Conservation (phyloP, 768 basidiomycete genomes). For the Rhodotorula kratochvilovae region DNA sequence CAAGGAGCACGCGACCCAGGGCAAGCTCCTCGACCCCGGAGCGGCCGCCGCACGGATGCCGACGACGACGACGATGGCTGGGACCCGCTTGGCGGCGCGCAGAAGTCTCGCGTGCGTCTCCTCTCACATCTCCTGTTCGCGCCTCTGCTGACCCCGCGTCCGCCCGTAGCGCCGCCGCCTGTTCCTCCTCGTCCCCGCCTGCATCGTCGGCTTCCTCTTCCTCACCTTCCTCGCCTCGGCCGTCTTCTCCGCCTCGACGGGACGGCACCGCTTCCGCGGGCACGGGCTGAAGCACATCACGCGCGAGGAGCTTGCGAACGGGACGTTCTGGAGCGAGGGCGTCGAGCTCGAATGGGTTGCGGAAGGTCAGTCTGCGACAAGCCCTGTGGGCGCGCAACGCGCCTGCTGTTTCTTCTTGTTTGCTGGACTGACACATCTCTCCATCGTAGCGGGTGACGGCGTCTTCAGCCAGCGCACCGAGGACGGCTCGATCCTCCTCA, state of each 20-base stretch:
- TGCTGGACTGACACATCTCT: neutral
- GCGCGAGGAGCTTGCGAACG: constrained; percentile 69
- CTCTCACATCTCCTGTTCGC: neutral
- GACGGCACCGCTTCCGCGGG: constrained; percentile 16
- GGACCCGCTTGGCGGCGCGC: neutral
- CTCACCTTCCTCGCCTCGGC: neutral
- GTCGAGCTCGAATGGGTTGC: constrained; percentile 74
- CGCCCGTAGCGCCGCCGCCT: constrained; percentile 14
- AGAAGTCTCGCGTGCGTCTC: neutral
- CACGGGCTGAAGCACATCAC: constrained; percentile 15
- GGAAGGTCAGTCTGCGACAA: constrained; percentile 71
- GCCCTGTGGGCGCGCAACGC: too few species aligned
- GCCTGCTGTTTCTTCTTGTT: too few species aligned
- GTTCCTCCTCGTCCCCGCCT: neutral
- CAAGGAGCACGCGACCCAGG: neutral
- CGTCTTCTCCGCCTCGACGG: neutral
- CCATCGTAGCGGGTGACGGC: constrained; percentile 76
- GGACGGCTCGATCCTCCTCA: constrained; percentile 66
- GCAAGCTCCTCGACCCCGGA: neutral
- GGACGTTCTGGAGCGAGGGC: constrained; percentile 62
- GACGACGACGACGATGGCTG: neutral
- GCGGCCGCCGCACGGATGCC: neutral
- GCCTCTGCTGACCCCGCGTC: too few species aligned
- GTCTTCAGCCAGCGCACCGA: constrained; percentile 65
- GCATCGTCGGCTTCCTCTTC: constrained; percentile 7